phyloP scores from a whole-genome alignment of 257 asterid genomes.

The Solanum virginianum region DNA sequence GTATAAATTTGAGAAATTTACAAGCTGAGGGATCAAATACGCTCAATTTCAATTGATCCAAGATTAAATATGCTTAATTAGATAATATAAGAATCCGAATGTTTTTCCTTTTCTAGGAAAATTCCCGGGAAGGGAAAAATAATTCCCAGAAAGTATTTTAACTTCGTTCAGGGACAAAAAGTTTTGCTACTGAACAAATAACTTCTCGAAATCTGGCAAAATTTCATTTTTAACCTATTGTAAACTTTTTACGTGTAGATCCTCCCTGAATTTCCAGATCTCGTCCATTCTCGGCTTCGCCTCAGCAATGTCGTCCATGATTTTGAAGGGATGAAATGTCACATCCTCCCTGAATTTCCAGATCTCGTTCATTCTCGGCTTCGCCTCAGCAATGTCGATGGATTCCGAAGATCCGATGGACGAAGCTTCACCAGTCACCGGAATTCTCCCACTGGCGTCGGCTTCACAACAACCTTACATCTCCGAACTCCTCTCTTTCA shows the following conservation, averaged over 20 bases:
- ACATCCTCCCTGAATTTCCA: too few species aligned
- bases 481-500: slow-evolving; percentile 90
- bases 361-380: not conserved
- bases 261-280: not conserved
- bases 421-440: slow-evolving; percentile 34
- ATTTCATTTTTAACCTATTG: not conserved
- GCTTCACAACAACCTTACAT: slow-evolving; percentile 87
- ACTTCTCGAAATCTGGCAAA: not conserved
- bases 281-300: not conserved
- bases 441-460: slow-evolving; percentile 73
- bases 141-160: not conserved
- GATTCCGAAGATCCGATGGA: slow-evolving; percentile 39
- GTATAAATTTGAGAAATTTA: not conserved
- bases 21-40: not conserved
- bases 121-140: not conserved
- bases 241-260: not conserved
- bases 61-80: not conserved
- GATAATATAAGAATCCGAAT: not conserved
- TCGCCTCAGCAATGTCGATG: slow-evolving; percentile 23
- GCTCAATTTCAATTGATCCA: not conserved
- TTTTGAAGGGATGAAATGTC: too few species aligned
- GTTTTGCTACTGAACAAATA: not conserved
- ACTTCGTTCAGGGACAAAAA: not conserved
- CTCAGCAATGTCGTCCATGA: slow-evolving; percentile 13
- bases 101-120: not conserved